A percentile compares a stretch with the other conserved stretches of the same genome.
Conservation (phyloP, 176 grass and related monocot species). For the Rhynchospora pubera region DNA sequence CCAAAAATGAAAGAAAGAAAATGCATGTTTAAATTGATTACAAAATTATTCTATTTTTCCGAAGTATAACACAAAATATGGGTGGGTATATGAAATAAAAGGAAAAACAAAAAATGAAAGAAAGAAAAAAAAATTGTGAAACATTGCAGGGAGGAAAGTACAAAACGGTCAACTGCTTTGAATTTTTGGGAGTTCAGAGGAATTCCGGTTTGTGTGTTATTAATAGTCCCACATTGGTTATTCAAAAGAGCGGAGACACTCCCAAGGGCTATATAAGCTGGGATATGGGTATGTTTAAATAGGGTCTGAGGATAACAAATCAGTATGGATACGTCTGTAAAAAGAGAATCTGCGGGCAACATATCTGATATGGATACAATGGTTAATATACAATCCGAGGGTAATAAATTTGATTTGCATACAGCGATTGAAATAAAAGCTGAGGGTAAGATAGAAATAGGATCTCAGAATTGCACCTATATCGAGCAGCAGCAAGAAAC, state of each 20-base stretch:
- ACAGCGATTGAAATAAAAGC: neutral
- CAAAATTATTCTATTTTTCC: no score
- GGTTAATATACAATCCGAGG: neutral
- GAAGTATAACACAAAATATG: no score
- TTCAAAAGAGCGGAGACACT: neutral
- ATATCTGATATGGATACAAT: neutral
- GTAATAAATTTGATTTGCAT: neutral
- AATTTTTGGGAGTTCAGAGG: neutral
- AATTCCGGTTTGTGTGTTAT: neutral
- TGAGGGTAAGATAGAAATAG: neutral
- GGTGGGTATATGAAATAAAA: no score
- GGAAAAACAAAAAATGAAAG: no score
- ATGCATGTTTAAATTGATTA: no score
- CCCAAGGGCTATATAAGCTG: neutral
- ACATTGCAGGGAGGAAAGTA: neutral
- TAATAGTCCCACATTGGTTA: neutral
- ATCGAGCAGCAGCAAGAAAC: neutral
- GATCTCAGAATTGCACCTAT: neutral
- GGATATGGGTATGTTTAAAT: neutral
- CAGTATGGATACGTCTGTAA: neutral
- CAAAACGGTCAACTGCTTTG: neutral
- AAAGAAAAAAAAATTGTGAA: neutral
- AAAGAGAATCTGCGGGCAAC: neutral
- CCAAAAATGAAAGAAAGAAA: neutral
- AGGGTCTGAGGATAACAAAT: no score